phyloP scores from a whole-genome alignment of 345 rosid species.

The Stellera chamaejasme region DNA sequence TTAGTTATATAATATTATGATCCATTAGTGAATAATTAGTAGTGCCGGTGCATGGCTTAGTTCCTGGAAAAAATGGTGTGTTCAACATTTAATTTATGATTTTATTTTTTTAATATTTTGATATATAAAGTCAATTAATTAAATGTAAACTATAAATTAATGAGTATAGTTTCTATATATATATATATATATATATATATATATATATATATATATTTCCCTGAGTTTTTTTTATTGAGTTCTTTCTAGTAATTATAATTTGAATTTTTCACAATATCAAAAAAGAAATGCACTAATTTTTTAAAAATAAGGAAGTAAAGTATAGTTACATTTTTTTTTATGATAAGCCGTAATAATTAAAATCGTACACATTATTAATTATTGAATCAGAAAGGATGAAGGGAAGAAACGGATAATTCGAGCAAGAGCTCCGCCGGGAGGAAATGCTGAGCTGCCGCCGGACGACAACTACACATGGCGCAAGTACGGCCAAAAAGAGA shows the following conservation, averaged over 20 bases:
- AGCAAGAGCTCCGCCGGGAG: slow-evolving; percentile 48
- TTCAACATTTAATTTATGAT: too few relatives aligned
- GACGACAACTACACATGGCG: slow-evolving; percentile 82
- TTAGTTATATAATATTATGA: too few relatives aligned
- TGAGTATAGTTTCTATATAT: too few relatives aligned
- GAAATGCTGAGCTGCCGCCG: slow-evolving; percentile 66
- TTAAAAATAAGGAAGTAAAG: not conserved
- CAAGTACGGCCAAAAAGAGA: slow-evolving; percentile 90
- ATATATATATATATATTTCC: too few relatives aligned
- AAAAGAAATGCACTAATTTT: not conserved
- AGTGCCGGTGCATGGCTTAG: too few relatives aligned
- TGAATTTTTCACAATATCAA: too few relatives aligned
- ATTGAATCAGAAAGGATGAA: slow-evolving; percentile 31
- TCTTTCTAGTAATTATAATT: not conserved
- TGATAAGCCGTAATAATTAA: not conserved
- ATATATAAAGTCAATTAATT: too few relatives aligned
- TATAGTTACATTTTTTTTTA: not conserved
- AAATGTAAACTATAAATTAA: too few relatives aligned
- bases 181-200: too few relatives aligned
- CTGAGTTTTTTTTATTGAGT: not conserved
- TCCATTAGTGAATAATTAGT: too few relatives aligned
- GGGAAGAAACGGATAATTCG: slow-evolving; percentile 23
- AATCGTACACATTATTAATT: not conserved
- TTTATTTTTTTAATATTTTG: too few relatives aligned
- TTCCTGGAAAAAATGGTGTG: too few relatives aligned